A percentile compares a stretch with the other conserved stretches of the same genome.
phyloP scores from a whole-genome alignment of 2,329 filamentous ascomycete species.

The Neonectria hederae region DNA sequence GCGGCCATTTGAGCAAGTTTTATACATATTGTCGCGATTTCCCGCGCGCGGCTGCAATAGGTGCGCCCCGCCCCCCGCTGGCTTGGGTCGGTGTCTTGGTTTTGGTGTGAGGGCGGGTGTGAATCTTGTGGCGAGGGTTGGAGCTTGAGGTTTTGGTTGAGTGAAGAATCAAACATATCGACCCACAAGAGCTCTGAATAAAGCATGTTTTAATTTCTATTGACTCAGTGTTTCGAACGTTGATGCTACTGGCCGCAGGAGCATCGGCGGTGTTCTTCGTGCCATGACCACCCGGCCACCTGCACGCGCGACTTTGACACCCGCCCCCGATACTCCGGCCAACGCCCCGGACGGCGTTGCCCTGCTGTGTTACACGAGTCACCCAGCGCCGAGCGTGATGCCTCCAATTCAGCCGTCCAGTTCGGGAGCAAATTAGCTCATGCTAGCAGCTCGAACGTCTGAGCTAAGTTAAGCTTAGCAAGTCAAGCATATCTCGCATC shows the following conservation, averaged over 20 bases:
- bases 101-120: neutral
- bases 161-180: too few relatives aligned
- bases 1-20: conserved; percentile 57
- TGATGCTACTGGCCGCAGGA: too few relatives aligned
- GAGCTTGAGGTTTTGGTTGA: neutral
- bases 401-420: neutral
- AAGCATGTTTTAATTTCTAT: neutral
- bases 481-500: conserved; percentile 17
- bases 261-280: neutral
- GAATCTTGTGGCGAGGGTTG: neutral
- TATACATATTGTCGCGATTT: conserved; percentile 39
- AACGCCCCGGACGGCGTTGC: conserved; percentile 1
- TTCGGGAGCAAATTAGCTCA: conserved; percentile 17
- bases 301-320: conserved; percentile 26
- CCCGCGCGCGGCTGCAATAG: conserved; percentile 13
- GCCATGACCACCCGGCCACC: conserved; percentile 23
- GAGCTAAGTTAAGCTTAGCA: conserved; percentile 23
- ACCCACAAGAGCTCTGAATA: too few relatives aligned
- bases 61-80: conserved; percentile 26
- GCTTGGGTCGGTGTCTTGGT: neutral
- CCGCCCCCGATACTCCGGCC: conserved; percentile 29
- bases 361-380: conserved; percentile 4
- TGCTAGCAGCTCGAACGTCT: conserved; percentile 10
- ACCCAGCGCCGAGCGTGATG: neutral
- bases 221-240: neutral